phyloP scores from a whole-genome alignment of 1,284 basidiomycete species.

The Inonotus obliquus region DNA sequence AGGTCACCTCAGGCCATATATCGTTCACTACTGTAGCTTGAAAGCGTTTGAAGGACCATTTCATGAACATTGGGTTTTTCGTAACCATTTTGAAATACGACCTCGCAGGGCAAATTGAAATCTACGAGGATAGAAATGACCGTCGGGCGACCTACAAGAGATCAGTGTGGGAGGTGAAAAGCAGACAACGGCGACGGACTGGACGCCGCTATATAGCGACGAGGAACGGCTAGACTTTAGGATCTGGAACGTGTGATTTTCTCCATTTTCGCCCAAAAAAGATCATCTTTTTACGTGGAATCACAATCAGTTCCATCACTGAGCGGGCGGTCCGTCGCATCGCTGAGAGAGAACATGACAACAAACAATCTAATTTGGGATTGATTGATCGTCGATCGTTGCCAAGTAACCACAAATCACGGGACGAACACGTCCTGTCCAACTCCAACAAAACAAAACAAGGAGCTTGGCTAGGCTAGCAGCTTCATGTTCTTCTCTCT shows the following conservation, averaged over 20 bases:
- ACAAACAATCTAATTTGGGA: not conserved
- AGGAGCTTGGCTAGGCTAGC: too few relatives aligned
- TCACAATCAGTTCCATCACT: not conserved
- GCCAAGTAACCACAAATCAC: not conserved
- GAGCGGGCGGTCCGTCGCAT: not conserved
- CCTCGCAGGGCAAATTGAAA: not conserved
- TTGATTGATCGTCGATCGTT: not conserved
- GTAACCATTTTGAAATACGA: slow-evolving; percentile 25
- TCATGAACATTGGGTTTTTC: slow-evolving; percentile 27
- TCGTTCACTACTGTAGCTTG: slow-evolving; percentile 59
- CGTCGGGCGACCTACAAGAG: too few relatives aligned
- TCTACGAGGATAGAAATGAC: not conserved
- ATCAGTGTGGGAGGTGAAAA: not conserved
- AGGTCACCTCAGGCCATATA: slow-evolving; percentile 56
- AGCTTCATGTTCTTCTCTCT: not conserved
- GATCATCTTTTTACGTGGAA: not conserved
- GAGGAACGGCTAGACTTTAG: not conserved
- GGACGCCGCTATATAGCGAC: not conserved
- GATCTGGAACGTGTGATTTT: not conserved
- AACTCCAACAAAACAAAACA: too few relatives aligned
- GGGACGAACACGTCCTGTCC: not conserved
- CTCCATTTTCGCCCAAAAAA: not conserved
- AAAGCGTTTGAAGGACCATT: slow-evolving; percentile 48
- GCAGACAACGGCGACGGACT: not conserved
- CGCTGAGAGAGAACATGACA: not conserved